A percentile compares a stretch with the other conserved stretches of the same genome.
Conservation (phyloP, 345 rosid genomes). For the Hibiscus trionum region DNA sequence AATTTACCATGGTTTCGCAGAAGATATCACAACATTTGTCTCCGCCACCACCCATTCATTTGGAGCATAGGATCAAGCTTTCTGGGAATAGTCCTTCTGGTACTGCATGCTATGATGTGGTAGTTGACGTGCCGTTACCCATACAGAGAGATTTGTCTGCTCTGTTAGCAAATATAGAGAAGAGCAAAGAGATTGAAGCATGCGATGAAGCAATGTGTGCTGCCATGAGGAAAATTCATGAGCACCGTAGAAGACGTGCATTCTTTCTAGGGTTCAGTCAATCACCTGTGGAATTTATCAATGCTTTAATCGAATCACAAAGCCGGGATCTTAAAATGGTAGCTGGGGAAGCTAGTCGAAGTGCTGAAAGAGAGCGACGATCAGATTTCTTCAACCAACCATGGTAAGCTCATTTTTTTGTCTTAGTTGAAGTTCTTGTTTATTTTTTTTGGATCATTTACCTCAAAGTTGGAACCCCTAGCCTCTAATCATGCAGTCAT, state of each 20-base stretch:
- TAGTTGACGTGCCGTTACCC: slow-evolving; percentile 87
- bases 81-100: slow-evolving; percentile 77
- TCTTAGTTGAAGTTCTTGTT: background rate
- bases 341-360: slow-evolving; percentile 83
- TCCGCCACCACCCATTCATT: slow-evolving; percentile 86
- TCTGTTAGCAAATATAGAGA: slow-evolving; percentile 85
- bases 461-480: background rate
- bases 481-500: background rate
- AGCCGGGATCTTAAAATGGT: slow-evolving; percentile 82
- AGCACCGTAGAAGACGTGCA: too few species aligned
- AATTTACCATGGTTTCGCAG: slow-evolving; percentile 86
- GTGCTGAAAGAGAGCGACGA: slow-evolving; percentile 77
- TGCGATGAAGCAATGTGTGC: slow-evolving; percentile 55
- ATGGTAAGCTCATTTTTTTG: slow-evolving; percentile 44
- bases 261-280: too few species aligned
- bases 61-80: slow-evolving; percentile 87
- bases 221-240: too few species aligned
- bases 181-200: slow-evolving; percentile 89
- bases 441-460: background rate
- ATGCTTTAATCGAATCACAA: slow-evolving; percentile 68
- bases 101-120: slow-evolving; percentile 89
- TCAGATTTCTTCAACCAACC: slow-evolving; percentile 94
- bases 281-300: too few species aligned
- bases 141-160: slow-evolving; percentile 83
- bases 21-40: slow-evolving; percentile 73